Conservation (phyloP, 331 rosid genomes). For the Malus hybrid region DNA sequence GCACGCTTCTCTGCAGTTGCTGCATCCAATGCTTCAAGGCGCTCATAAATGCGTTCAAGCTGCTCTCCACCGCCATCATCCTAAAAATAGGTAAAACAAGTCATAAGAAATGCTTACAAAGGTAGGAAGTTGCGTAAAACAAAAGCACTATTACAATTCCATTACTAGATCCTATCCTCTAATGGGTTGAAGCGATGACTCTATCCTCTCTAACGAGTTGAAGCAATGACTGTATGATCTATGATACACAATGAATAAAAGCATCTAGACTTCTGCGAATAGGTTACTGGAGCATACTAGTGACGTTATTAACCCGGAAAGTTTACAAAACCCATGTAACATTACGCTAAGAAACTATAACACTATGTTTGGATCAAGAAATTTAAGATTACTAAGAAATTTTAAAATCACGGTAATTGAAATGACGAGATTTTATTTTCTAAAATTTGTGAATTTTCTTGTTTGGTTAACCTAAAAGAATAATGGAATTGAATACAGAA, state of each 20-base stretch:
- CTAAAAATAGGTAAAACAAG: conserved; percentile 18
- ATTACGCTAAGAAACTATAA: background rate
- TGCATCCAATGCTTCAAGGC: conserved; percentile 87
- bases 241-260: background rate
- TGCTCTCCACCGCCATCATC: conserved; percentile 97
- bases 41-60: conserved; percentile 84
- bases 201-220: background rate
- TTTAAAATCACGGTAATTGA: too few relatives aligned
- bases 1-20: conserved; percentile 98
- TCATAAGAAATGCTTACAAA: background rate
- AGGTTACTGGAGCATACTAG: background rate
- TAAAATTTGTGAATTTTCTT: too few relatives aligned
- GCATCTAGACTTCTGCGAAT: background rate
- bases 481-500: too few relatives aligned
- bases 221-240: background rate
- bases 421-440: too few relatives aligned
- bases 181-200: background rate
- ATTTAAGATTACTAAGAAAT: too few relatives aligned
- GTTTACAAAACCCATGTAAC: background rate
- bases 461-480: too few relatives aligned
- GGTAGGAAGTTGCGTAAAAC: background rate
- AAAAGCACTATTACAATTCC: background rate
- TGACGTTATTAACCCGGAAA: background rate
- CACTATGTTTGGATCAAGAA: too few relatives aligned
- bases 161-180: background rate